Conservation (phyloP, 345 rosid species). For the Carallia pectinifolia region DNA sequence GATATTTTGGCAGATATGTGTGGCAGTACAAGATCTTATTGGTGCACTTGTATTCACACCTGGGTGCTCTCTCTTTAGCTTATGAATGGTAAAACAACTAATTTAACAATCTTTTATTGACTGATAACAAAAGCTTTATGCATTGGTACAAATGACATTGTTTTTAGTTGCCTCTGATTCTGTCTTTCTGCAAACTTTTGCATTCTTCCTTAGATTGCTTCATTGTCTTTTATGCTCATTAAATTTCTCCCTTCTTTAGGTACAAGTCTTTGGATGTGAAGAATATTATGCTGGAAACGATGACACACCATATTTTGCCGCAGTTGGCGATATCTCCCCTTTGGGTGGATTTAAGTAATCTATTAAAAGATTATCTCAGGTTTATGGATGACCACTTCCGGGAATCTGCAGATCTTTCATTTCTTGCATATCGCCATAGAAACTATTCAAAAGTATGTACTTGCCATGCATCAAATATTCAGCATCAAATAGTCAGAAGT, state of each 20-base stretch:
- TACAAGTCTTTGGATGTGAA: constrained; percentile 94
- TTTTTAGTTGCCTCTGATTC: neutral
- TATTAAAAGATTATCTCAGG: constrained; percentile 84
- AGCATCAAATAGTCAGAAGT: constrained; percentile 74
- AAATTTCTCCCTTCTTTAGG: constrained; percentile 37
- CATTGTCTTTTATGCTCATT: neutral
- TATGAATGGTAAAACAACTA: constrained; percentile 59
- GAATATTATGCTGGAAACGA: constrained; percentile 92
- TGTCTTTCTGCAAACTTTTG: too few species aligned
- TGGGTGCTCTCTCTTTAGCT: constrained; percentile 73
- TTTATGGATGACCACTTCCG: constrained; percentile 98
- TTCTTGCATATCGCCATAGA: constrained; percentile 95
- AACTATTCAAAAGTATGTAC: constrained; percentile 76
- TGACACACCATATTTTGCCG: constrained; percentile 81
- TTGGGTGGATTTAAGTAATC: constrained; percentile 66
- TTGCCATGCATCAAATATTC: constrained; percentile 49
- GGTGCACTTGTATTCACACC: constrained; percentile 81
- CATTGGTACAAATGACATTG: neutral
- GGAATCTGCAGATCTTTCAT: constrained; percentile 97
- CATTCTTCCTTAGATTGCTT: neutral
- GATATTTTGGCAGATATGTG: constrained; percentile 56
- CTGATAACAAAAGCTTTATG: neutral
- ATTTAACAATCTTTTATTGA: neutral
- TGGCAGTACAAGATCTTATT: constrained; percentile 91
- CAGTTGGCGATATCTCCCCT: constrained; percentile 83